phyloP scores from a whole-genome alignment of 176 grass and related monocot genomes.

The Avena insularis region DNA sequence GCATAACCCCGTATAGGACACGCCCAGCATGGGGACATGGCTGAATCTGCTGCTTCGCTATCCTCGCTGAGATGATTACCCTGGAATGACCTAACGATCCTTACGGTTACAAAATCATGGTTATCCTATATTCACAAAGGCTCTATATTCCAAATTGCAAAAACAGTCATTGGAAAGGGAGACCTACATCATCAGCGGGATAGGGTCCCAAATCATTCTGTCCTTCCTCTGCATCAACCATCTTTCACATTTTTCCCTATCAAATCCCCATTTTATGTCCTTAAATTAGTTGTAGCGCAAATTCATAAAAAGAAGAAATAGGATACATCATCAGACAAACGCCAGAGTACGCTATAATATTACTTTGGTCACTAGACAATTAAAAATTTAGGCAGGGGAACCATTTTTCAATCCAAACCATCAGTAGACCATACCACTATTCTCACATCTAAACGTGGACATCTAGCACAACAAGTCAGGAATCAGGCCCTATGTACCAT shows the following conservation, averaged over 20 bases:
- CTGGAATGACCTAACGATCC: not conserved
- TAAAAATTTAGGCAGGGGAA: not conserved
- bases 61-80: not conserved
- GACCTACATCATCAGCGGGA: conserved; percentile 65
- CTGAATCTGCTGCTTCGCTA: not conserved
- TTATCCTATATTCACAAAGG: not conserved
- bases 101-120: not conserved
- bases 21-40: not conserved
- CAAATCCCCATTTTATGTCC: conserved; percentile 66
- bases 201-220: conserved; percentile 50
- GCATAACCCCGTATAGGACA: not conserved
- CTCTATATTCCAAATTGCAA: conserved; percentile 36
- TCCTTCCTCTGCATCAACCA: conserved; percentile 70
- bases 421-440: not conserved
- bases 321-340: not conserved
- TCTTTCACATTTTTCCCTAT: conserved; percentile 79
- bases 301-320: conserved; percentile 26
- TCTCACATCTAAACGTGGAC: not conserved
- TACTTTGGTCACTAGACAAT: not conserved
- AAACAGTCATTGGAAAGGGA: conserved; percentile 47
- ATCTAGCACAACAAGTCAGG: not conserved
- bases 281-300: conserved; percentile 53
- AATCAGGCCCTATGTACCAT: not conserved
- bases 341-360: not conserved
- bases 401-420: not conserved